These are phyloP conservation scores for Fusarium equiseti DNA, from an alignment of 2,329 filamentous ascomycete genomes.

Conservation along the genomic window DNA sequence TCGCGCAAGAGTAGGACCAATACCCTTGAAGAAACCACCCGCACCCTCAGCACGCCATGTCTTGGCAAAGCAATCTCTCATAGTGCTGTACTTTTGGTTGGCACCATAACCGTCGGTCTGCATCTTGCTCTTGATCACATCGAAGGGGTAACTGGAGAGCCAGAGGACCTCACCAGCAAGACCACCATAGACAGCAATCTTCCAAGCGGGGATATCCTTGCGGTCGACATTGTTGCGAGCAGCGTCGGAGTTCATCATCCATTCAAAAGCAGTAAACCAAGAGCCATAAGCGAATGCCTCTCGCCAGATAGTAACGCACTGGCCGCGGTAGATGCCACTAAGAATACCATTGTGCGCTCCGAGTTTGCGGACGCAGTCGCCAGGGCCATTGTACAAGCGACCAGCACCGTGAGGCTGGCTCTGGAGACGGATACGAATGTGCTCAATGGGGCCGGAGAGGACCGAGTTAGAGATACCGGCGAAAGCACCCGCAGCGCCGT, in stretches of 20 bases:
- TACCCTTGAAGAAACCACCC: slow-evolving; percentile 93
- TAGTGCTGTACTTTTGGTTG: slow-evolving; percentile 78
- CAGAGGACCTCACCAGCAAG: slow-evolving; percentile 94
- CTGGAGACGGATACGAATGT: slow-evolving; percentile 94
- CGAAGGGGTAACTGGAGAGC: slow-evolving; percentile 93
- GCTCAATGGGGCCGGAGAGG: slow-evolving; percentile 93
- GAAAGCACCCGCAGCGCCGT: slow-evolving; percentile 91
- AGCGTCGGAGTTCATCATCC: slow-evolving; percentile 92
- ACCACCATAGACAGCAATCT: slow-evolving; percentile 92
- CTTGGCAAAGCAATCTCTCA: slow-evolving; percentile 90
- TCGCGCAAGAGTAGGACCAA: slow-evolving; percentile 89
- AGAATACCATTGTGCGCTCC: slow-evolving; percentile 72
- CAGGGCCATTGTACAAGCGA: slow-evolving; percentile 83
- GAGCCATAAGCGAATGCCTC: slow-evolving; percentile 95
- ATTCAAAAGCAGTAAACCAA: slow-evolving; percentile 97
- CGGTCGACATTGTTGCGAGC: slow-evolving; percentile 80
- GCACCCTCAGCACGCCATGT: slow-evolving; percentile 82
- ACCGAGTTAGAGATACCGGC: slow-evolving; percentile 91
- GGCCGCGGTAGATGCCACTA: slow-evolving; percentile 85
- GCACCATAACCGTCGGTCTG: slow-evolving; percentile 92
- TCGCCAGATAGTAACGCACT: slow-evolving; percentile 84
- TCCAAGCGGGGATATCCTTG: slow-evolving; percentile 82
- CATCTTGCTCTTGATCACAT: slow-evolving; percentile 99
- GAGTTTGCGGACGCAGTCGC: slow-evolving; percentile 92
- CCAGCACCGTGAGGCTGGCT: slow-evolving; percentile 90